These are phyloP conservation scores for Alternaria alternata DNA, from an alignment of 2,329 filamentous ascomycete genomes.

Conservation along the genomic window DNA sequence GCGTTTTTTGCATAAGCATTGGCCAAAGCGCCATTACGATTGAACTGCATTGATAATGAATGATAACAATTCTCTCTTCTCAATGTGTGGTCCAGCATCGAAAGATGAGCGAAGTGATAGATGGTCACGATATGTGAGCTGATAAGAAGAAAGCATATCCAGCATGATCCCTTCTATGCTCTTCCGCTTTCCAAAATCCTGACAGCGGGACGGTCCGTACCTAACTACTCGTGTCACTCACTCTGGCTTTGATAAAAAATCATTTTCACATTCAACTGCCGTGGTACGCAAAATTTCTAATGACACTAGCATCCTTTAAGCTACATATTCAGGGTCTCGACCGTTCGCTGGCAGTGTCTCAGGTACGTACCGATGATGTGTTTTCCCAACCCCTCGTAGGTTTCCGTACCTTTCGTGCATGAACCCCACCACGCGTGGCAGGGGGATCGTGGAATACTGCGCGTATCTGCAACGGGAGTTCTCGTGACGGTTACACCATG, in stretches of 20 bases:
- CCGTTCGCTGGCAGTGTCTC: neutral
- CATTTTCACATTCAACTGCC: neutral
- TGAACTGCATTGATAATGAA: conserved; percentile 8
- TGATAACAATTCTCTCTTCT: conserved; percentile 8
- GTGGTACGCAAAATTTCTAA: neutral
- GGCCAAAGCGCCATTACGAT: conserved; percentile 2
- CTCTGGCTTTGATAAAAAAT: neutral
- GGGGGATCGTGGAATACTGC: neutral
- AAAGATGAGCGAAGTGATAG: neutral
- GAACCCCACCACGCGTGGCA: conserved; percentile 1
- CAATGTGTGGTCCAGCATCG: neutral
- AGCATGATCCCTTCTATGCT: conserved; percentile 17
- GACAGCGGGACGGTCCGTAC: conserved; percentile 17
- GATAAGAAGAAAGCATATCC: neutral
- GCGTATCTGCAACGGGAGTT: neutral
- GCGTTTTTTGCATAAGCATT: conserved; percentile 16
- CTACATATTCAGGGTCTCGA: neutral
- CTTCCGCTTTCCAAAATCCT: neutral
- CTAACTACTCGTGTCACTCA: neutral
- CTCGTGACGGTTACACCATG: conserved; percentile 1
- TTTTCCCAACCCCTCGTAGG: neutral
- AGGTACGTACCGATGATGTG: neutral
- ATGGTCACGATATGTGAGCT: neutral
- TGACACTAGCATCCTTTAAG: neutral
- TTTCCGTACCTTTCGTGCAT: neutral